These are phyloP conservation scores for Lepidium didymum DNA, from an alignment of 345 rosid species.

Conservation along the genomic window DNA sequence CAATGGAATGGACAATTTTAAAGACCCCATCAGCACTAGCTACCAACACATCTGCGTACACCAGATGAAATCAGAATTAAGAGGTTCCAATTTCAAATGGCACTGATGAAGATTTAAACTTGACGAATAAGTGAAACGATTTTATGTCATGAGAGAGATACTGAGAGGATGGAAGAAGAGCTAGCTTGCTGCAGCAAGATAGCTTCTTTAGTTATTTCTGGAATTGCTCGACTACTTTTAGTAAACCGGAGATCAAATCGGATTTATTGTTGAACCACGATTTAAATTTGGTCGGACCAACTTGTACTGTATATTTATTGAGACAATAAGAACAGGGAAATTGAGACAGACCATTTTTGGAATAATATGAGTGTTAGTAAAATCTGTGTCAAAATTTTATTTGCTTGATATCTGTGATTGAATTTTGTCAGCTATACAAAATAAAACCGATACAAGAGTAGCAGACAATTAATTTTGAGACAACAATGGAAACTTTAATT, in stretches of 20 bases:
- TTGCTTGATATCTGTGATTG: background rate
- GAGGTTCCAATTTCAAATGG: background rate
- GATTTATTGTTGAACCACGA: background rate
- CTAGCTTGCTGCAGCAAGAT: background rate
- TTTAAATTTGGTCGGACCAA: conserved; percentile 4
- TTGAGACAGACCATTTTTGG: too few relatives aligned
- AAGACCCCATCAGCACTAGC: conserved; percentile 43
- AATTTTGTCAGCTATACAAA: conserved; percentile 19
- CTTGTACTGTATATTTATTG: background rate
- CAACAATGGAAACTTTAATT: background rate
- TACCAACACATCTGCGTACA: conserved; percentile 1
- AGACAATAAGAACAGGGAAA: background rate
- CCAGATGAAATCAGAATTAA: background rate
- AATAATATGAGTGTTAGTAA: too few relatives aligned
- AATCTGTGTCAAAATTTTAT: background rate
- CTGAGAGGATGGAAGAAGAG: conserved; percentile 12
- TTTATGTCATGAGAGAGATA: background rate
- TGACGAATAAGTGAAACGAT: background rate
- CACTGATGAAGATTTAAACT: background rate
- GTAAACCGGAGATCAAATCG: conserved; percentile 3
- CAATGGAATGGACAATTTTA: conserved; percentile 36
- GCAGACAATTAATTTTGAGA: background rate
- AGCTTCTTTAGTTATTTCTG: background rate
- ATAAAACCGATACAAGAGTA: background rate
- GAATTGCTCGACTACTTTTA: background rate